Evolutionary conservation across 2,329 filamentous ascomycete species (phyloP).

Genomic region (Xylaria sp.): DNA sequence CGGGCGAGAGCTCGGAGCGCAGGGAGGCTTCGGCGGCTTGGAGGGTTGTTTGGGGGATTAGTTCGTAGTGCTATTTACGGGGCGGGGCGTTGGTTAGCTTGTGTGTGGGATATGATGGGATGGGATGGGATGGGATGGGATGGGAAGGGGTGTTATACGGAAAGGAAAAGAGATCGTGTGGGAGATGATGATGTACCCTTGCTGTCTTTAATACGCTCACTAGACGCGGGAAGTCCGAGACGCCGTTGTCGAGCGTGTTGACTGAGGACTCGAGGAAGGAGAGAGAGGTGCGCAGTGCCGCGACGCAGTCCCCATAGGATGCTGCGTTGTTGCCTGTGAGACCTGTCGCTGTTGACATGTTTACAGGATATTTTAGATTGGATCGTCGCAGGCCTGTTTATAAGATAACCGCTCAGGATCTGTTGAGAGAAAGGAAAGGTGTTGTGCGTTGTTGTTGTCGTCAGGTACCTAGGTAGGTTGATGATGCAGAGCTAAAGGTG

Average conservation of each 20-base stretch:
- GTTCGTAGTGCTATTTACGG: slow-evolving; percentile 81
- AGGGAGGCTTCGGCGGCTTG: slow-evolving; percentile 84
- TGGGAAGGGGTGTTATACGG: not conserved
- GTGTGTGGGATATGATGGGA: not conserved
- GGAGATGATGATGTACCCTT: slow-evolving; percentile 57
- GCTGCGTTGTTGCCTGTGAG: slow-evolving; percentile 32
- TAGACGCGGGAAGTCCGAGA: slow-evolving; percentile 69
- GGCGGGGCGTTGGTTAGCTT: slow-evolving; percentile 10
- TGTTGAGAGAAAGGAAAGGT: not conserved
- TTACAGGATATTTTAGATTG: not conserved
- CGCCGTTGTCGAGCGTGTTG: slow-evolving; percentile 64
- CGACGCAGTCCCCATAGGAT: slow-evolving; percentile 67
- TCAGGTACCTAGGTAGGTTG: too few species aligned
- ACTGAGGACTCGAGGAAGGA: slow-evolving; percentile 71
- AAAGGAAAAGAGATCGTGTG: not conserved
- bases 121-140: too few species aligned
- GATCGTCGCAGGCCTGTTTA: too few species aligned
- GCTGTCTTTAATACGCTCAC: slow-evolving; percentile 67
- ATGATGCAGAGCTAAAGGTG: not conserved
- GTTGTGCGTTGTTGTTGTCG: not conserved
- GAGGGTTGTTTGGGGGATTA: slow-evolving; percentile 86
- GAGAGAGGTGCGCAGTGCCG: slow-evolving; percentile 69
- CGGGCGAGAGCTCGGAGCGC: slow-evolving; percentile 89
- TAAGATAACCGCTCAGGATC: not conserved
- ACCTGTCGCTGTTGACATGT: slow-evolving; percentile 19